phyloP scores from a whole-genome alignment of 2,329 filamentous ascomycete species.

The Calonectria crousiana region DNA sequence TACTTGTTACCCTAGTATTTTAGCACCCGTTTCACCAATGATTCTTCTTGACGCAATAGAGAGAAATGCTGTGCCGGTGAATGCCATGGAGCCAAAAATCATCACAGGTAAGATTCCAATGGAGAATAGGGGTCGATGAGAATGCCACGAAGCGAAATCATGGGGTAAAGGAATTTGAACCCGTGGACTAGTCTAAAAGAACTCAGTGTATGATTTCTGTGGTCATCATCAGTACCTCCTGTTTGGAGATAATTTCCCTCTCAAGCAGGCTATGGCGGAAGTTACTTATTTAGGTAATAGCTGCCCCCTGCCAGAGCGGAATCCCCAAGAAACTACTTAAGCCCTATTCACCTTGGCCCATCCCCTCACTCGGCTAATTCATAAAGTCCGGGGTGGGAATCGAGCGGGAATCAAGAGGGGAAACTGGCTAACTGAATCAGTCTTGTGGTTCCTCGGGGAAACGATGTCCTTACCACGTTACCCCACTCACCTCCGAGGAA shows the following conservation, averaged over 20 bases:
- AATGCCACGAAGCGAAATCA: background rate
- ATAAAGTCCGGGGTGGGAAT: background rate
- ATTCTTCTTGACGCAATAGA: background rate
- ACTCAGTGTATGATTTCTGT: background rate
- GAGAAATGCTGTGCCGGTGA: background rate
- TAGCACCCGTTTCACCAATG: background rate
- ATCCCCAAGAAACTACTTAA: background rate
- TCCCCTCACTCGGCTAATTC: background rate
- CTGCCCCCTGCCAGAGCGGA: background rate
- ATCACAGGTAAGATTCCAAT: background rate
- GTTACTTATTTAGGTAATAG: background rate
- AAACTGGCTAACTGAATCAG: background rate
- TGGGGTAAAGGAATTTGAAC: background rate
- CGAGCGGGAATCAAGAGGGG: background rate
- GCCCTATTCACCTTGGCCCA: background rate
- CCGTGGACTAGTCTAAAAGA: background rate
- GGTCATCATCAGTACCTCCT: background rate
- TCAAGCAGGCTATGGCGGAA: background rate
- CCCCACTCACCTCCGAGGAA: background rate
- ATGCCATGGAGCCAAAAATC: background rate
- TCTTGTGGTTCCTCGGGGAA: background rate
- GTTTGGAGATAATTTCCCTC: background rate
- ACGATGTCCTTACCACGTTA: background rate
- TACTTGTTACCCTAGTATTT: background rate
- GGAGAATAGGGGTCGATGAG: background rate